Conservation (phyloP, 1,284 basidiomycete genomes). For the Sphaerobolus stellatus region DNA sequence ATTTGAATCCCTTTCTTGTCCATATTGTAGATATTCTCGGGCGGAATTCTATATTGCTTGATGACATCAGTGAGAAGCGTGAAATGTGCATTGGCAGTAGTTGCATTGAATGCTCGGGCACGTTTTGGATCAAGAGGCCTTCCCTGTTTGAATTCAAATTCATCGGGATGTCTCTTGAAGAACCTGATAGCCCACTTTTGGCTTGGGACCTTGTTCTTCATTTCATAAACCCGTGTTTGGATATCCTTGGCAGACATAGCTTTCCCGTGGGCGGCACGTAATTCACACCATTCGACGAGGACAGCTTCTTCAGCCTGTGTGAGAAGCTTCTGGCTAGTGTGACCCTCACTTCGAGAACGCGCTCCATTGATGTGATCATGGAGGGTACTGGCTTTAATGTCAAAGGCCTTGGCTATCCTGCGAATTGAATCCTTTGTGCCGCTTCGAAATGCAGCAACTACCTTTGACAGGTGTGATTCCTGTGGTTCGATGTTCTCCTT, state of each 20-base stretch:
- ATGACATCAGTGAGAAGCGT: constrained; percentile 21
- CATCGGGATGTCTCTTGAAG: constrained; percentile 24
- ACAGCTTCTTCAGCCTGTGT: constrained; percentile 24
- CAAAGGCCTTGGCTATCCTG: too few species aligned
- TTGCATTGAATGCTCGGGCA: constrained; percentile 28
- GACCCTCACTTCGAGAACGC: constrained; percentile 16
- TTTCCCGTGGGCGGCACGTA: not conserved
- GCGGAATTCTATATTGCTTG: constrained; percentile 24
- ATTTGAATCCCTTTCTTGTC: constrained; percentile 43
- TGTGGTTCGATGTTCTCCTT: too few species aligned
- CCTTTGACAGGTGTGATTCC: too few species aligned
- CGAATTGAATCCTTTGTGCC: too few species aligned
- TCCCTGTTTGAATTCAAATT: constrained; percentile 24
- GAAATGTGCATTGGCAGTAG: constrained; percentile 24
- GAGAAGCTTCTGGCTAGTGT: constrained; percentile 20
- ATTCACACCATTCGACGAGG: constrained; percentile 29
- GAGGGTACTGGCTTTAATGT: too few species aligned
- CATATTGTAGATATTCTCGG: constrained; percentile 31
- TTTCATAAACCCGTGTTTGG: not conserved
- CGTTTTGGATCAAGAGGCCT: constrained; percentile 27
- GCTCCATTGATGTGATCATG: not conserved
- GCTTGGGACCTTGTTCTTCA: not conserved
- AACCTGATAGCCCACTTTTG: constrained; percentile 17
- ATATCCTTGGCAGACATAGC: not conserved
- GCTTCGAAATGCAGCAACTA: too few species aligned